Conservation (phyloP, 768 basidiomycete species). For the Amylocystis lapponica region DNA sequence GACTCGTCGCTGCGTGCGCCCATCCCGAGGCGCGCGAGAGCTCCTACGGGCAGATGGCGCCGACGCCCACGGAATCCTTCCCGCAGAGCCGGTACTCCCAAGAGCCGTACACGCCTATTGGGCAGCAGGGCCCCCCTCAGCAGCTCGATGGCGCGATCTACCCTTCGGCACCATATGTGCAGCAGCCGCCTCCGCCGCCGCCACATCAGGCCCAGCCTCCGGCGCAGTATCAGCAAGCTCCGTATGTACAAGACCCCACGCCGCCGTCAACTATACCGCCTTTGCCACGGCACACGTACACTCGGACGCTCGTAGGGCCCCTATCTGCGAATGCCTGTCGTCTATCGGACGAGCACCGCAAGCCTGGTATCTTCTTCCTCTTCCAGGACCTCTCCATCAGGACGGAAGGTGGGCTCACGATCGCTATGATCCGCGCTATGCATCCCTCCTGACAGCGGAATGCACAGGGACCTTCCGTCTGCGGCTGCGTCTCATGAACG, state of each 20-base stretch:
- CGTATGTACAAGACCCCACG: constrained; percentile 22
- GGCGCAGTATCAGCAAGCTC: constrained; percentile 17
- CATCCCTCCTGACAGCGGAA: constrained; percentile 6
- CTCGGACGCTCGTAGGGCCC: constrained; percentile 86
- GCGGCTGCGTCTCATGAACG: constrained; percentile 82
- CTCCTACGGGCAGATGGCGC: constrained; percentile 14
- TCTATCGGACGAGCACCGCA: constrained; percentile 78
- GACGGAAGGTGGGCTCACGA: constrained; percentile 67
- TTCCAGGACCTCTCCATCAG: constrained; percentile 93
- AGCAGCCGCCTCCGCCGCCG: constrained; percentile 23
- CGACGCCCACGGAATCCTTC: constrained; percentile 10
- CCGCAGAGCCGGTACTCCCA: constrained; percentile 14
- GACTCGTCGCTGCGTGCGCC: constrained; percentile 12
- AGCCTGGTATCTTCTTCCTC: constrained; percentile 88
- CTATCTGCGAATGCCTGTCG: constrained; percentile 83
- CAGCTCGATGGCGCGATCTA: constrained; percentile 27
- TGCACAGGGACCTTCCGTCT: constrained; percentile 74
- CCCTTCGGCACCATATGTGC: constrained; percentile 28
- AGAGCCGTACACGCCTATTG: constrained; percentile 13
- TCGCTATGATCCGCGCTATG: constrained; percentile 5
- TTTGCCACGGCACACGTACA: constrained; percentile 66
- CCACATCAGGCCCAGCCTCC: constrained; percentile 20
- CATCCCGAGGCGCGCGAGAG: constrained; percentile 14
- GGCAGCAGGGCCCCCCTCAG: constrained; percentile 21
- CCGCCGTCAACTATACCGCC: constrained; percentile 34